These are phyloP conservation scores for Alternaria gaisen DNA, from an alignment of 2,329 filamentous ascomycete species.

Conservation along the genomic window DNA sequence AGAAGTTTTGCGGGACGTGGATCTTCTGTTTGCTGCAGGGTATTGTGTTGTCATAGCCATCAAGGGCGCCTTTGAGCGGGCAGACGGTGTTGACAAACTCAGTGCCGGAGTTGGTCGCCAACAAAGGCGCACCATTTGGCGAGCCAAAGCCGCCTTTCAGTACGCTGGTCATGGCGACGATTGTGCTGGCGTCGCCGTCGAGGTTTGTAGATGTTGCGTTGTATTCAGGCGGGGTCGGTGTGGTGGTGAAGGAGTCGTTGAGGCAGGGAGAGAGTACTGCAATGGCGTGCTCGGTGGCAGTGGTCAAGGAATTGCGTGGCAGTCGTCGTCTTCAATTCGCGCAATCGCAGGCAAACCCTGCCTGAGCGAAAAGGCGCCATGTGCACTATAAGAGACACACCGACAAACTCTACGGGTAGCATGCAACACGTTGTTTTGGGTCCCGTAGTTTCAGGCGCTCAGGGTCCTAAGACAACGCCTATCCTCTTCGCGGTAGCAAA, in stretches of 20 bases:
- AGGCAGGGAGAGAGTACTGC: background rate
- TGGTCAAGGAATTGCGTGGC: conserved; percentile 4
- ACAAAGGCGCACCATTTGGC: conserved; percentile 23
- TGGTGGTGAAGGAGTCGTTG: background rate
- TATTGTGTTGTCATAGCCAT: conserved; percentile 49
- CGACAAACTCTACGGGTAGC: background rate
- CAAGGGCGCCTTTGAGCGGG: conserved; percentile 47
- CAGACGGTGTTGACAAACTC: conserved; percentile 52
- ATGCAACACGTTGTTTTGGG: conserved; percentile 17
- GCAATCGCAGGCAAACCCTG: conserved; percentile 14
- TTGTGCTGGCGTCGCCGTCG: background rate
- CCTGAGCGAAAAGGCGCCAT: conserved; percentile 8
- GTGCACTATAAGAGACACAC: conserved; percentile 9
- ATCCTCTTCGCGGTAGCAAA: conserved; percentile 8
- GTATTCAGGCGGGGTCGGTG: background rate
- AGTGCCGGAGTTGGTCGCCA: conserved; percentile 39
- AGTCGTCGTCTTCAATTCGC: conserved; percentile 10
- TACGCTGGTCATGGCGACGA: conserved; percentile 26
- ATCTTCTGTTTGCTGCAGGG: conserved; percentile 46
- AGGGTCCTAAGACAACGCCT: conserved; percentile 8
- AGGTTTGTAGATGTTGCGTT: background rate
- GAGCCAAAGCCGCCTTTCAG: conserved; percentile 34
- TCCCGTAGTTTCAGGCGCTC: conserved; percentile 11
- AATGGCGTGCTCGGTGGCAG: conserved; percentile 1
- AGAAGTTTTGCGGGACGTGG: conserved; percentile 55